phyloP scores from a whole-genome alignment of 169 alveolate species.

The Plasmodium coatneyi region DNA sequence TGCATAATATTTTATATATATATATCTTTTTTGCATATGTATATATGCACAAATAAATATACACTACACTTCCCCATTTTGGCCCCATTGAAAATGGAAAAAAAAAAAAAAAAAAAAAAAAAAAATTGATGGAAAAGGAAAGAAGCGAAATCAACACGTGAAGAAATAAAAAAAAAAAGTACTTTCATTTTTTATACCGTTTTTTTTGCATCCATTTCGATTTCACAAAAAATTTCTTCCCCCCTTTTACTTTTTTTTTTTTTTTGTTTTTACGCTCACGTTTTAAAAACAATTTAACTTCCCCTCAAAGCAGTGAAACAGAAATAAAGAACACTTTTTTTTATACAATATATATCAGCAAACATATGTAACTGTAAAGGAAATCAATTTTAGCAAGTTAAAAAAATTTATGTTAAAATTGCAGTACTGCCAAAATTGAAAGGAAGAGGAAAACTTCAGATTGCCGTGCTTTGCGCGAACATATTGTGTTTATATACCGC shows the following conservation, averaged over 20 bases:
- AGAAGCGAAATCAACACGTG: not conserved
- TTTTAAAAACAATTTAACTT: not conserved
- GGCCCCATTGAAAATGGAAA: constrained; percentile 37
- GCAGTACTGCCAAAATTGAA: not conserved
- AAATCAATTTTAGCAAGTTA: constrained; percentile 1
- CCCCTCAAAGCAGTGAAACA: not conserved
- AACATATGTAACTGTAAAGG: not conserved
- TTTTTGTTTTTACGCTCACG: not conserved
- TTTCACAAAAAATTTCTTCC: not conserved
- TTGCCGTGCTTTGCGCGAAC: not conserved
- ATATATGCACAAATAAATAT: constrained; percentile 7
- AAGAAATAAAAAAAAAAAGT: not conserved
- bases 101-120: constrained; percentile 2
- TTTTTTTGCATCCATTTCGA: not conserved
- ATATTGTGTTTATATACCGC: not conserved
- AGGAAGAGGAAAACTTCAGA: not conserved
- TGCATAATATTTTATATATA: too few species aligned
- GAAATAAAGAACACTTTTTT: not conserved
- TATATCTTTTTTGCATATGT: not conserved
- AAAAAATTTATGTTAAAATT: constrained; percentile 2
- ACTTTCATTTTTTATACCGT: not conserved
- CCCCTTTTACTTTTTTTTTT: not conserved
- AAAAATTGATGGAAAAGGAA: not conserved
- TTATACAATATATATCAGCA: not conserved
- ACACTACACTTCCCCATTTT: constrained; percentile 33